Conservation (phyloP, 2,329 filamentous ascomycete species). For the Monosporascus sp. region DNA sequence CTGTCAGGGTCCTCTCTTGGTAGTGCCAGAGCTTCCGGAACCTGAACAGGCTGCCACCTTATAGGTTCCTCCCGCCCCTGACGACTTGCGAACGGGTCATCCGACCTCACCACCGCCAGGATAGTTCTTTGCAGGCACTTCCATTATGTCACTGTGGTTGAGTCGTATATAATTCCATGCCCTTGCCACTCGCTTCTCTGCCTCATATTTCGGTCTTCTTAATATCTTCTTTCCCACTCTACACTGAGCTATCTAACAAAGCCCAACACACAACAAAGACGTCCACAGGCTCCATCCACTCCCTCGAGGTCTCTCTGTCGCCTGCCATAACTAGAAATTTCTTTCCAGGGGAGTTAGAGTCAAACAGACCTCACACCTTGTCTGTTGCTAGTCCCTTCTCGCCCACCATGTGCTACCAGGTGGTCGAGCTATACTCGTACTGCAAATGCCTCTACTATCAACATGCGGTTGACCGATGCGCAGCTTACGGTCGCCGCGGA, state of each 20-base stretch:
- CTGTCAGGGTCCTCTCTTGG: constrained; percentile 11
- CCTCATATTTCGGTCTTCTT: background rate
- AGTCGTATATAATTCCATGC: background rate
- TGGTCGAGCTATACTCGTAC: constrained; percentile 79
- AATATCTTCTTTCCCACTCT: background rate
- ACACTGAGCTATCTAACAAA: background rate
- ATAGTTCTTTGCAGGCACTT: constrained; percentile 11
- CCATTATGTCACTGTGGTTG: constrained; percentile 17
- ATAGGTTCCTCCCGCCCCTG: constrained; percentile 43
- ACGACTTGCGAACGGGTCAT: background rate
- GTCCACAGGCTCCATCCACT: background rate
- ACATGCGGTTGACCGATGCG: constrained; percentile 79
- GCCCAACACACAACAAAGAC: background rate
- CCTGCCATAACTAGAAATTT: background rate
- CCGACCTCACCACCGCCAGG: constrained; percentile 5
- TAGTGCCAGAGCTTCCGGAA: constrained; percentile 9
- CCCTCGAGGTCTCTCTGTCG: background rate
- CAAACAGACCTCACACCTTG: background rate
- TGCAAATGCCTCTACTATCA: constrained; percentile 86
- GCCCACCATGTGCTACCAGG: constrained; percentile 71
- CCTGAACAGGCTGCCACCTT: constrained; percentile 34
- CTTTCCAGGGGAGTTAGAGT: background rate
- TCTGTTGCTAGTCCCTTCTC: constrained; percentile 1
- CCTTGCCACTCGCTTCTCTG: background rate
- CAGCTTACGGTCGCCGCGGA: constrained; percentile 65